phyloP scores from a whole-genome alignment of 192 early-diverging fungal genomes.

The Borealophlyctis nickersoniae region DNA sequence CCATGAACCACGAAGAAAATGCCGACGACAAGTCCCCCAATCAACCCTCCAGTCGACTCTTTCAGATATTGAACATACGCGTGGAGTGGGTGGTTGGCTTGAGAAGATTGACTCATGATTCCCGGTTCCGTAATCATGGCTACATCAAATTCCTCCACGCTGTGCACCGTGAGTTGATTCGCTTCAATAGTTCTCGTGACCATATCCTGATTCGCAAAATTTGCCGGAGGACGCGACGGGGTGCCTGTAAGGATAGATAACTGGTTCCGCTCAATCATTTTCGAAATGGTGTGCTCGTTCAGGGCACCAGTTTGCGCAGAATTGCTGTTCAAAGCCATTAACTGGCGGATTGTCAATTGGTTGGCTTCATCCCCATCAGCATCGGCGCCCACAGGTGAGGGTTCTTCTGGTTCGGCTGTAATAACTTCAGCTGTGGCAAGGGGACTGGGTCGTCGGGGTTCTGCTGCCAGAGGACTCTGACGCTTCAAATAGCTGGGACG shows the following conservation, averaged over 20 bases:
- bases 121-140: conserved; percentile 9
- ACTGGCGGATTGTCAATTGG: conserved; percentile 43
- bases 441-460: conserved; percentile 19
- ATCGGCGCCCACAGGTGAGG: conserved; percentile 1
- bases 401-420: conserved; percentile 12
- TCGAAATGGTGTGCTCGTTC: conserved; percentile 70
- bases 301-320: conserved; percentile 13
- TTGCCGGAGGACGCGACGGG: conserved; percentile 37
- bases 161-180: conserved; percentile 73
- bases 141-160: conserved; percentile 49
- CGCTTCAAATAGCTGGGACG: too few relatives aligned
- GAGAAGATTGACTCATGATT: too few relatives aligned
- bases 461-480: too few relatives aligned
- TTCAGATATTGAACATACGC: conserved; percentile 37
- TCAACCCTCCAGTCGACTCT: conserved; percentile 36
- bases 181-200: conserved; percentile 62
- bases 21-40: conserved; percentile 42
- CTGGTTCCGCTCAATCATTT: conserved; percentile 68
- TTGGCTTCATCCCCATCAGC: conserved; percentile 31
- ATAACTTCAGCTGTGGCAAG: conserved; percentile 37
- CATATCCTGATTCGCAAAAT: conserved; percentile 56
- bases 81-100: background rate
- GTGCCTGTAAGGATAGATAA: conserved; percentile 52
- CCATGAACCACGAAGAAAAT: conserved; percentile 51
- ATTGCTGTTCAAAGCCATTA: too few relatives aligned